Conservation (phyloP, 2,329 filamentous ascomycete genomes). For the Pseudonectria foliicola region DNA sequence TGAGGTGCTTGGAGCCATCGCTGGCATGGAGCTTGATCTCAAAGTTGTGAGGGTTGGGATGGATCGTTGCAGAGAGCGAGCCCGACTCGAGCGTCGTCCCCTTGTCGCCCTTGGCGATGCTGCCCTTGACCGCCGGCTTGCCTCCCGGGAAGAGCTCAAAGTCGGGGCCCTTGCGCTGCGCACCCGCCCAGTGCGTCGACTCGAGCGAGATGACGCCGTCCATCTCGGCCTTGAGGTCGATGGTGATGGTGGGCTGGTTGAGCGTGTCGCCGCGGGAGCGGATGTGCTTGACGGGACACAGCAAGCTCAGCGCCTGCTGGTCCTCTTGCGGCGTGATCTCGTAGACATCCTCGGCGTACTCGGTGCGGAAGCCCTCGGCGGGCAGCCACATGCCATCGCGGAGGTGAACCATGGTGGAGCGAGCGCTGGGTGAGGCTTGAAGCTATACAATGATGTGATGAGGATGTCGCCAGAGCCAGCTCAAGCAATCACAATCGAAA, state of each 20-base stretch:
- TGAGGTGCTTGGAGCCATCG: slow-evolving; percentile 30
- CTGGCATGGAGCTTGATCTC: slow-evolving; percentile 32
- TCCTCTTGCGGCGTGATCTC: slow-evolving; percentile 37
- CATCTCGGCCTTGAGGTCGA: slow-evolving; percentile 29
- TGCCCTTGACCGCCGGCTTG: slow-evolving; percentile 22
- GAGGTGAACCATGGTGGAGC: slow-evolving; percentile 25
- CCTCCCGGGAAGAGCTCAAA: slow-evolving; percentile 33
- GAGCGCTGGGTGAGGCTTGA: not conserved
- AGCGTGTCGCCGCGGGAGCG: slow-evolving; percentile 46
- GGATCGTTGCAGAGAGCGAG: slow-evolving; percentile 28
- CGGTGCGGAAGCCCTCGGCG: slow-evolving; percentile 51
- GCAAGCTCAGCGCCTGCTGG: slow-evolving; percentile 41
- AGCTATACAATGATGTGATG: not conserved
- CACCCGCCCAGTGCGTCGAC: slow-evolving; percentile 33
- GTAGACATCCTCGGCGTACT: slow-evolving; percentile 60
- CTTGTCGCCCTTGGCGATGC: slow-evolving; percentile 24
- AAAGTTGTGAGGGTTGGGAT: slow-evolving; percentile 30
- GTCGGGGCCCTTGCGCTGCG: slow-evolving; percentile 29
- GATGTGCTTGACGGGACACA: slow-evolving; percentile 50
- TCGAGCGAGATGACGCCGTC: slow-evolving; percentile 35
- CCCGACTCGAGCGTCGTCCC: slow-evolving; percentile 31
- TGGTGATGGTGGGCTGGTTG: slow-evolving; percentile 46
- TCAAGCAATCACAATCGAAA: slow-evolving; percentile 3
- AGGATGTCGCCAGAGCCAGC: not conserved
- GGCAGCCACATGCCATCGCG: slow-evolving; percentile 53